Base-by-base conservation (phyloP, 75 land plant genomes). In the Selaginella moellendorffii region DNA sequence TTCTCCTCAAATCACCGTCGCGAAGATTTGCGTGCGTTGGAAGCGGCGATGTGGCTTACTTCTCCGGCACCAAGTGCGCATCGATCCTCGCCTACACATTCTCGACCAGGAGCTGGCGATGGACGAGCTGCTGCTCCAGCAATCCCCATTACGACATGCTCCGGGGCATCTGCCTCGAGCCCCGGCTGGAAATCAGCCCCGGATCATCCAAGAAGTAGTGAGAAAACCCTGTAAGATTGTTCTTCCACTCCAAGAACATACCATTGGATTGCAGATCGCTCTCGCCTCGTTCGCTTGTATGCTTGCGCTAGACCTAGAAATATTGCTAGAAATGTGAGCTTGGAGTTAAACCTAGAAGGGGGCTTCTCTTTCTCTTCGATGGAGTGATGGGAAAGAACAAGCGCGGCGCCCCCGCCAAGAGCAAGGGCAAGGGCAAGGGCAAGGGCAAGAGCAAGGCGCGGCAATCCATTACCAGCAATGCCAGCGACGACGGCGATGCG, bases 361-460 rank as follows among this genome's bases (percentile, higher is more conserved):
- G 46, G 46, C 10, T 36, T 36, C 14, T 5, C 10, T 5, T 5
- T 36, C 14, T 14, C 14, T 36, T n/a, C n/a, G n/a, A n/a, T 5
- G 46, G 46, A 14, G 14, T 5, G 46, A 36, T 36, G 46, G 46
- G 64, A 27, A 63, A 76, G 76, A 76, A 73, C 66, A 76, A 72
- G 30, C 27, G 63, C 1, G 66, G 76, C 19, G 67, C 69, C 2
- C 1, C 42, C 12, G 26, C 22, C 21, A 61, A 69, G 26, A 52
- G 80, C 24, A 29, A 36, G 46, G 14, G 71, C 31, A 63, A 65
- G 66, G 60, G 62, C 46, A 69, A 72, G 28, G 73, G 76, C 23
- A 72, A 68, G 67, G 12, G 20, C 51, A 76, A 74, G 65, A n/a
- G n/a, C n/a, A 78, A 78, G 52, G 72, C 68, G 9, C 63, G 30